These are phyloP conservation scores for Hypoxylon sp. DNA, from an alignment of 2,329 filamentous ascomycete species.

Conservation along the genomic window DNA sequence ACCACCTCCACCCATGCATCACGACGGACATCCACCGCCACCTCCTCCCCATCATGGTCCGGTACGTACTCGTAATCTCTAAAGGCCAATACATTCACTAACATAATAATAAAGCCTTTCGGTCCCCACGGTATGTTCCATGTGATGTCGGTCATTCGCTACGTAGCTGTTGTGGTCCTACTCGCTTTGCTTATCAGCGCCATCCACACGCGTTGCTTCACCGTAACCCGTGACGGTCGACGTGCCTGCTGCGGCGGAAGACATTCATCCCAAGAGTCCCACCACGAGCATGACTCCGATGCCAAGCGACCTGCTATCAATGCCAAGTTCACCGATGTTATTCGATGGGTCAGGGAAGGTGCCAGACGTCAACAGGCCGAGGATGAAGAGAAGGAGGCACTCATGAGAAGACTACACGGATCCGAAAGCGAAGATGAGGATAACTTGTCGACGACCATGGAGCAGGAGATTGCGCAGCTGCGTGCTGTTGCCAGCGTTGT, in stretches of 20 bases:
- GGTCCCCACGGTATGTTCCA: constrained; percentile 21
- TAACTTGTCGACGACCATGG: constrained; percentile 51
- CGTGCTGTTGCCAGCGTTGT: constrained; percentile 57
- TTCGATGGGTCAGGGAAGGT: constrained; percentile 42
- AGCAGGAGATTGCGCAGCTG: constrained; percentile 59
- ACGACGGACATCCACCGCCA: constrained; percentile 14
- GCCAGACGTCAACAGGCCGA: constrained; percentile 35
- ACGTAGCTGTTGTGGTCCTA: constrained; percentile 36
- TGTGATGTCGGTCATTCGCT: constrained; percentile 21
- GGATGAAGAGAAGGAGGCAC: constrained; percentile 51
- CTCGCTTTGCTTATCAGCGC: constrained; percentile 41
- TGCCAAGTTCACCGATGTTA: constrained; percentile 44
- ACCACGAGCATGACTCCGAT: not conserved
- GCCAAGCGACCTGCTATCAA: constrained; percentile 29
- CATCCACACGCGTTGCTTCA: constrained; percentile 42
- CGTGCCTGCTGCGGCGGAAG: constrained; percentile 41
- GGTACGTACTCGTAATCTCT: constrained; percentile 18
- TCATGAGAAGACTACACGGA: constrained; percentile 40
- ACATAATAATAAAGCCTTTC: constrained; percentile 25
- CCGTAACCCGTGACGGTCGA: constrained; percentile 41
- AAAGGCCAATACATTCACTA: no score
- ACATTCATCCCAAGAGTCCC: constrained; percentile 34
- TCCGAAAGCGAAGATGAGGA: constrained; percentile 44
- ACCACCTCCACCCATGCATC: constrained; percentile 13
- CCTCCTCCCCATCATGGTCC: constrained; percentile 12